phyloP scores from a whole-genome alignment of 352 stramenopile species.

The Pythium phragmitis region DNA sequence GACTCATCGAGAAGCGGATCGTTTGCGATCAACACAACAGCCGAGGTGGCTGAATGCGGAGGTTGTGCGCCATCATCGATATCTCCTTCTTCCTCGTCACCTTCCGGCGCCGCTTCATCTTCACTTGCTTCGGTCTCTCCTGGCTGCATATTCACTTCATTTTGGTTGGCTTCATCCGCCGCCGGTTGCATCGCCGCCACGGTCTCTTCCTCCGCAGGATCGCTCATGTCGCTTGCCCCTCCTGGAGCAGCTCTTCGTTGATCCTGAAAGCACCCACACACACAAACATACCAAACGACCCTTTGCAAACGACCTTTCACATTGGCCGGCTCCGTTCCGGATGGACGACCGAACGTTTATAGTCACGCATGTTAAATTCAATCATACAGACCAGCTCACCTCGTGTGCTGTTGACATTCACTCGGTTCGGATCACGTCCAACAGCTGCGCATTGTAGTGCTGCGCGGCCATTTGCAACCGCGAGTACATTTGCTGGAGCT shows the following conservation, averaged over 20 bases:
- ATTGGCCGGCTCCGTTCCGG: neutral
- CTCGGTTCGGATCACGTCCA: slow-evolving; percentile 40
- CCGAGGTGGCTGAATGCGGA: neutral
- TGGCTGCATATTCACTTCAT: neutral
- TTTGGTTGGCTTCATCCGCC: neutral
- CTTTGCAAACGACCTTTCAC: slow-evolving; percentile 13
- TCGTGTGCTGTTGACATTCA: neutral
- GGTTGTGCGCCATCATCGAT: neutral
- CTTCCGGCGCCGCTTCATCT: neutral
- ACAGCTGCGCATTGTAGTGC: slow-evolving; percentile 69
- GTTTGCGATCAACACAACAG: slow-evolving; percentile 12
- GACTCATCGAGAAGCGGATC: slow-evolving; percentile 29
- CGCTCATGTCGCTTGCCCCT: neutral
- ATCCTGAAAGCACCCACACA: neutral
- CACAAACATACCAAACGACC: neutral
- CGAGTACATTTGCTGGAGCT: slow-evolving; percentile 72
- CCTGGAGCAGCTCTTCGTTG: neutral
- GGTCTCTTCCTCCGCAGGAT: neutral
- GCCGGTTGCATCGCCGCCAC: neutral
- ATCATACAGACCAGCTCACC: neutral
- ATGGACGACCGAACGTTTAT: slow-evolving; percentile 5
- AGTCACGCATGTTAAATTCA: slow-evolving; percentile 7
- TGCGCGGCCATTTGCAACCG: slow-evolving; percentile 57
- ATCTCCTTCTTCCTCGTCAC: slow-evolving; percentile 5
- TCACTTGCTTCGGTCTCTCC: neutral